Conservation (phyloP, 208 protist genomes). For the Leishmania tarentolae region DNA sequence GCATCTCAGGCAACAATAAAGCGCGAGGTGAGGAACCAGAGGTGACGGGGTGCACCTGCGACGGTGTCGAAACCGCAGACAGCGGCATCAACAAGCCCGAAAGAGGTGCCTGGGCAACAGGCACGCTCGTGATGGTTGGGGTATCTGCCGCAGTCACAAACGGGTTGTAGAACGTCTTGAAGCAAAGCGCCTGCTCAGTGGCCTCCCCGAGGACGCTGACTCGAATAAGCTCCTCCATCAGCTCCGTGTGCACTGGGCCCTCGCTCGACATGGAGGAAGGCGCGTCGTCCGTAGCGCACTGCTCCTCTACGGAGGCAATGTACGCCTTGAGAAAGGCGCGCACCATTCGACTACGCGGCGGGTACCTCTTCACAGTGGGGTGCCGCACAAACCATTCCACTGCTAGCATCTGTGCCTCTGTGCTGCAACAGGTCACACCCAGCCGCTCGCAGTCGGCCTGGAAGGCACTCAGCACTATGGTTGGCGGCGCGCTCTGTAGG, state of each 20-base stretch:
- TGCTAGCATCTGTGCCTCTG: slow-evolving; percentile 51
- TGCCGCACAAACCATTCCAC: slow-evolving; percentile 59
- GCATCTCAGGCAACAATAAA: not conserved
- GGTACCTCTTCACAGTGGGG: slow-evolving; percentile 53
- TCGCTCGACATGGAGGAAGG: slow-evolving; percentile 16
- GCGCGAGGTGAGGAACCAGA: not conserved
- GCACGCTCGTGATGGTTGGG: slow-evolving; percentile 1
- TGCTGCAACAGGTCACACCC: slow-evolving; percentile 57
- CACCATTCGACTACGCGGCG: slow-evolving; percentile 56
- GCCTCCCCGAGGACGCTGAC: slow-evolving; percentile 23
- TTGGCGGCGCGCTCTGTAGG: slow-evolving; percentile 68
- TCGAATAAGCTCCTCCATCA: slow-evolving; percentile 73
- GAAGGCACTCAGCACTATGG: slow-evolving; percentile 62
- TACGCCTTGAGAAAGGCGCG: slow-evolving; percentile 65
- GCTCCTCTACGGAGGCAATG: slow-evolving; percentile 64
- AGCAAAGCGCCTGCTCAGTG: slow-evolving; percentile 45
- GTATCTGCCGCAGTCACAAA: slow-evolving; percentile 20
- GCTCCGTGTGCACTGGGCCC: slow-evolving; percentile 48
- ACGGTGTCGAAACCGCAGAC: not conserved
- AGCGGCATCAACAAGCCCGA: slow-evolving; percentile 1
- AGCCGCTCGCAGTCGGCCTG: slow-evolving; percentile 53
- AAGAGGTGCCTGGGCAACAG: not conserved
- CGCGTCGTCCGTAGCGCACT: slow-evolving; percentile 12
- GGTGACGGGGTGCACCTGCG: not conserved
- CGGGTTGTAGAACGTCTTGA: slow-evolving; percentile 72